Conservation (phyloP, 306 rosid species). For the Medicago ruthenica region DNA sequence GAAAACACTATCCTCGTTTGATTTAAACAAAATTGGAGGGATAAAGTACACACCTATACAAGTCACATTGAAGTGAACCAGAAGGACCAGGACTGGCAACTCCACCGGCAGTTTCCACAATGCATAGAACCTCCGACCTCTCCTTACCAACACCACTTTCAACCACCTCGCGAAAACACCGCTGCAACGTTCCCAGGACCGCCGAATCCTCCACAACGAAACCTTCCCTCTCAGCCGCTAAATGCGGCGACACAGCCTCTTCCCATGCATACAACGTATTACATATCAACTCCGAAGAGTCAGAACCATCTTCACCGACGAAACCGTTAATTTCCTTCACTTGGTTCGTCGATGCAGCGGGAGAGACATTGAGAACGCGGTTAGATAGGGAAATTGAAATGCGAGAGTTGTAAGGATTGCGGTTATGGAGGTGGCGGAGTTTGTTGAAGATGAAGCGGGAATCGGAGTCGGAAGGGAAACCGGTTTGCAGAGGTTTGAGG, state of each 20-base stretch:
- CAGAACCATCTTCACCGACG: constrained; percentile 7
- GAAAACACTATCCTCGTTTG: neutral
- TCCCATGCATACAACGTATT: constrained; percentile 91
- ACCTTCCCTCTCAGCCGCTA: constrained; percentile 82
- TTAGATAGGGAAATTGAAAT: constrained; percentile 61
- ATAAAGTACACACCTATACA: constrained; percentile 63
- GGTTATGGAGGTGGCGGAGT: constrained; percentile 53
- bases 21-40: neutral
- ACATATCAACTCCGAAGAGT: constrained; percentile 62
- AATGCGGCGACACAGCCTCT: constrained; percentile 85
- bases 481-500: constrained; percentile 91
- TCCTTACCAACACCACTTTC: constrained; percentile 46
- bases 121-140: constrained; percentile 59
- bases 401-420: neutral
- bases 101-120: constrained; percentile 92
- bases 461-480: constrained; percentile 88
- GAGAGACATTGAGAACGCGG: constrained; percentile 61
- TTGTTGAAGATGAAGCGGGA: constrained; percentile 73
- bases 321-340: neutral
- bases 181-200: constrained; percentile 55
- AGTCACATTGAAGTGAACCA: constrained; percentile 92
- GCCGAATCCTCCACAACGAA: constrained; percentile 61
- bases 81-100: constrained; percentile 97
- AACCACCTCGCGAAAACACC: constrained; percentile 55
- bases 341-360: constrained; percentile 41